phyloP scores from a whole-genome alignment of 2,329 filamentous ascomycete genomes.

The Hymenoscyphus albidus region DNA sequence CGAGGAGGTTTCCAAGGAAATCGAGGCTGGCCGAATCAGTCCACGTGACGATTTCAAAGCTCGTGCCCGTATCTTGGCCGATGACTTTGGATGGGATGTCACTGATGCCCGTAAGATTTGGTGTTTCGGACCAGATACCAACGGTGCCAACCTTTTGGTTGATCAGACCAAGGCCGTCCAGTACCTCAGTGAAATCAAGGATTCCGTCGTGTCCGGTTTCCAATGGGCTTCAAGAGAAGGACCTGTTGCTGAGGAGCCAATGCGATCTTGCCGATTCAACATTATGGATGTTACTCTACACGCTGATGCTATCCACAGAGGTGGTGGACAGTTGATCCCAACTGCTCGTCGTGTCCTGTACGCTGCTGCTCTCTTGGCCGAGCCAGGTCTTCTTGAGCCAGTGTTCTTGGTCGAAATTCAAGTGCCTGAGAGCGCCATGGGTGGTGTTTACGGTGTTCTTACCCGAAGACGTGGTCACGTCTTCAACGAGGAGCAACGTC shows the following conservation, averaged over 20 bases:
- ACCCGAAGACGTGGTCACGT: conserved; percentile 98
- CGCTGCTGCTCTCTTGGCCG: conserved; percentile 84
- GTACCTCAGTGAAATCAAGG: conserved; percentile 99
- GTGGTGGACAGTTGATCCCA: conserved; percentile 98
- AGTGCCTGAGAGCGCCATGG: conserved; percentile 97
- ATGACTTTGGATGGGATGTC: conserved; percentile 98
- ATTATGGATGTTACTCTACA: conserved; percentile 99
- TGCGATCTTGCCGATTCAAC: conserved; percentile 97
- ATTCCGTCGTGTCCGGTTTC: conserved; percentile 99
- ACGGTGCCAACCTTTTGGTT: conserved; percentile 94
- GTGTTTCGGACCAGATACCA: conserved; percentile 98
- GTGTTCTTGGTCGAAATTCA: conserved; percentile 99
- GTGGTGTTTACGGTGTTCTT: conserved; percentile 99
- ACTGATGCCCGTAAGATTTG: conserved; percentile 99
- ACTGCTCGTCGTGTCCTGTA: conserved; percentile 97
- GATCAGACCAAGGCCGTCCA: conserved; percentile 99
- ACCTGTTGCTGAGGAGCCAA: conserved; percentile 95
- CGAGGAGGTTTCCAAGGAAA: conserved; percentile 87
- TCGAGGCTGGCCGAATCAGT: conserved; percentile 86
- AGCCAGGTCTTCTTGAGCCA: conserved; percentile 90
- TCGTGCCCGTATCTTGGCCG: conserved; percentile 91
- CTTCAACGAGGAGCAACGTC: conserved; percentile 96
- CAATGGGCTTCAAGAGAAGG: conserved; percentile 99
- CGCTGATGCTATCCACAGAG: conserved; percentile 99
- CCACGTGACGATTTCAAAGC: conserved; percentile 99